Percentiles rank a stretch among this genome's conserved stretches.
Conservation (phyloP, 257 asterid genomes). For the Sherardia arvensis region DNA sequence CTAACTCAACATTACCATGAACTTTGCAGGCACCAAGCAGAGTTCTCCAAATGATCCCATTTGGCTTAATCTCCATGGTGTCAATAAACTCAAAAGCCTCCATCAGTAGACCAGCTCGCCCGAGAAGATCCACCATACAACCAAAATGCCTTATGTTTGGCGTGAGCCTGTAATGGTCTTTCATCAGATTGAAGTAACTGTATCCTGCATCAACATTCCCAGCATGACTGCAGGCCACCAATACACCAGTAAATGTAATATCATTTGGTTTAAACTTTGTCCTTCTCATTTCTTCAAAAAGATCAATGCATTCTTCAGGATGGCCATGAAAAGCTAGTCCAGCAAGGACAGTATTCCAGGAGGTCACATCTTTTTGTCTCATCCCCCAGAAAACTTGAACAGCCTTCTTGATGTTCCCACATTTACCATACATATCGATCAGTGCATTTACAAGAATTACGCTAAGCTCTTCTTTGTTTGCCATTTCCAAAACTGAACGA, state of each 20-base stretch:
- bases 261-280: conserved; percentile 38
- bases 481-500: conserved; percentile 31
- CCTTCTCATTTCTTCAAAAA: conserved; percentile 62
- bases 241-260: conserved; percentile 51
- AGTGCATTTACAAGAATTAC: conserved; percentile 50
- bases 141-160: conserved; percentile 58
- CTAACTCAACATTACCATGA: conserved; percentile 58
- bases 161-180: conserved; percentile 25
- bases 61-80: conserved; percentile 49
- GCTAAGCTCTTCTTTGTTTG: conserved; percentile 24
- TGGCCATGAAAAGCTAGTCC: conserved; percentile 55
- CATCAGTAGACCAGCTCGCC: conserved; percentile 52
- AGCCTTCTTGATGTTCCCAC: conserved; percentile 45
- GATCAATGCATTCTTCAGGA: conserved; percentile 37
- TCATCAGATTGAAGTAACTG: conserved; percentile 40
- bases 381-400: conserved; percentile 38
- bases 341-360: conserved; percentile 57
- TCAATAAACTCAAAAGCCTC: conserved; percentile 55
- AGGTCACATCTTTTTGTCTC: conserved; percentile 45
- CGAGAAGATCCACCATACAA: conserved; percentile 68
- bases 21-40: conserved; percentile 57
- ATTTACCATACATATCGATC: too few relatives aligned
- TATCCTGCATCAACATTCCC: conserved; percentile 59
- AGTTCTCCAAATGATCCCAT: conserved; percentile 68
- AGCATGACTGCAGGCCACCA: conserved; percentile 56